phyloP scores from a whole-genome alignment of 2,329 filamentous ascomycete genomes.

The Aureobasidium sp. region DNA sequence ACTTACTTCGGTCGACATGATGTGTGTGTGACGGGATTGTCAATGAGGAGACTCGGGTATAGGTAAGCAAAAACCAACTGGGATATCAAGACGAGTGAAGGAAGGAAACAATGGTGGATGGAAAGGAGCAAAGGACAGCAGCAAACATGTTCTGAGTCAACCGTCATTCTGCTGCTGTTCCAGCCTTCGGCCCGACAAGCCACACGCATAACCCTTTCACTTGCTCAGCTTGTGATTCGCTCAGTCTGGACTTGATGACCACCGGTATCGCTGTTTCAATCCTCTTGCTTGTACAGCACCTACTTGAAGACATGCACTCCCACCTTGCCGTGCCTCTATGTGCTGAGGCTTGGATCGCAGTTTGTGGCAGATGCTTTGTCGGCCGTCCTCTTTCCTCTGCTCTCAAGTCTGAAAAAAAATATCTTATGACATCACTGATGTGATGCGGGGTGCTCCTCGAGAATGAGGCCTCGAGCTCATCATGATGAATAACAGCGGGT shows the following conservation, averaged over 20 bases:
- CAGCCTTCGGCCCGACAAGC: background rate
- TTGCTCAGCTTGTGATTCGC: background rate
- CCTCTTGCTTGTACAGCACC: background rate
- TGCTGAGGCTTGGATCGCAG: background rate
- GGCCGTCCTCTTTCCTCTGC: background rate
- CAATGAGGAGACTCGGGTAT: background rate
- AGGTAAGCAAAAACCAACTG: background rate
- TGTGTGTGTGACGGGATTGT: background rate
- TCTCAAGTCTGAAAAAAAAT: background rate
- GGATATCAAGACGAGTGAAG: background rate
- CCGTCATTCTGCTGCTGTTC: background rate
- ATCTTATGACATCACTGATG: background rate
- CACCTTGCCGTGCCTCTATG: background rate
- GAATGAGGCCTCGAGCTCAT: background rate
- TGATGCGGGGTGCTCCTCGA: background rate
- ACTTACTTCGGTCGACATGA: conserved; percentile 4
- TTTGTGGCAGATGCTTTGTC: background rate
- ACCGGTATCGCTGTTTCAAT: background rate
- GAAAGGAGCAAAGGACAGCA: background rate
- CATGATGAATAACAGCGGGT: conserved; percentile 8
- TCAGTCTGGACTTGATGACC: background rate
- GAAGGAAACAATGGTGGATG: background rate
- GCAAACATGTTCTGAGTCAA: background rate
- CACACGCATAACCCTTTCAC: background rate
- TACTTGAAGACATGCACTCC: background rate